Evolutionary conservation across 306 rosid genomes (phyloP), one percentile per base, ranked within the genome.

Genomic region (Lathyrus aphaca): DNA sequence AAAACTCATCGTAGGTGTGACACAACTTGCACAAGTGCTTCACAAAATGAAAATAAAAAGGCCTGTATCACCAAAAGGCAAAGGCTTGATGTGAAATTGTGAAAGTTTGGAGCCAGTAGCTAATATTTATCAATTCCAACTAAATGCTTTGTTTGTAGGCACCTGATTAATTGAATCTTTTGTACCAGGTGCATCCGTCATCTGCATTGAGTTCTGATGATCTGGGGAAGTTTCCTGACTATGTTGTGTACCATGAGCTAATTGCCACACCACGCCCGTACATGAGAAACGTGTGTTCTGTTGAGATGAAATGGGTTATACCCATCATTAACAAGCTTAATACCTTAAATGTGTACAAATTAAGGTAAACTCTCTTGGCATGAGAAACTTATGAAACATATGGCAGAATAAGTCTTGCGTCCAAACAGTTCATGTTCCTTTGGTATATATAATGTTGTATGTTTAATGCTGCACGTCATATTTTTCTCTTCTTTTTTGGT

Each of bases 191-290:
- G 81, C 97, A 94, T 79, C 96, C 96, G 4, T 88, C 99, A 55
- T 81, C 92, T 16, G 81, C 79, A 39, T 64, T 91, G 71, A 88
- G 63, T 65, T 37, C 90, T 43, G 95, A 94, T 68, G 95, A 91
- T 0, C 79, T 85, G 5, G 97, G 98, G 60, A 90, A 88, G 78
- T 84, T 90, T 49, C 92, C 98, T 8, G 96, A 94, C 74, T 94
- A 87, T 66, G 88, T 94, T 56, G 88, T 91, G 72, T 94, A 82
- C 79, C 97, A 94, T 68, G 99, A 88, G 74, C 95, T 94, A 40
- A 87, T 91, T 76, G 89, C 99, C 40, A 87, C 99, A 8, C 76
- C 95, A 25, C 87, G 95, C 10, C 97, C 99, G 16, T 88, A 21
- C 85, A 87, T 94, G 90, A 86, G 96, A 59, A 86, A 87, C 73